Evolutionary conservation across 2,329 filamentous ascomycete species (phyloP), one percentile per base, ranked within the genome.

Genomic region (Pseudonectria foliicola): DNA sequence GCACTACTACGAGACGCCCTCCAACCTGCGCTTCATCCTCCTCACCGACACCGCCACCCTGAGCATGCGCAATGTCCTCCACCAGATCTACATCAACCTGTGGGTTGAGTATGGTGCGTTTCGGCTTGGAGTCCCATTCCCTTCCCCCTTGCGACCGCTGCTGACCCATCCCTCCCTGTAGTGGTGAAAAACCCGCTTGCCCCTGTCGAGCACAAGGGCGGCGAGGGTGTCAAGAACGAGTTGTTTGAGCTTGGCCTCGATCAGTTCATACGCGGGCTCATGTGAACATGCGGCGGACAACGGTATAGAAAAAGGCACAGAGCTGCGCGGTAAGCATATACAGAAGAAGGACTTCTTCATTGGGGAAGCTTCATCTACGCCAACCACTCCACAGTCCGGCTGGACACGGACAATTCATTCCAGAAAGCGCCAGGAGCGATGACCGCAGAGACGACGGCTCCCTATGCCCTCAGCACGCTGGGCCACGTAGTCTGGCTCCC

Each of bases 1-100:
- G 52, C 92, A 98, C 67, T 98, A 94, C 70, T 98, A 95, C 72
- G 92, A 98, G 70, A 96, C 92, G 10, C 88, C 89, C 1, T 92
- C 88, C 34, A 93, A 86, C 60, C 80, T 94, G 62, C 93, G 95
- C 57, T 93, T 96, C 57, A 88, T 95, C 56, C 86, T 98, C 81
- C 72, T 96, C 56, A 96, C 92, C 15, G 92, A 96, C 64, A 85
- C 85, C 25, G 83, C 79, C 48, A 85, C 86, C 38, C 76, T 84
- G 48, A 95, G 88, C 62, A 90, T 98, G 78, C 78, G 89, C 29
- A 87, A 93, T 51, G 90, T 94, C 14, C 66, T 98, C 54, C 89
- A 98, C 59, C 92, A 98, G 71, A 95, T 98, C 44, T 98, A 95
- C 62, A 93, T 95, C 39, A 96, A 94, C 59, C 75, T 96, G 15